Base-by-base conservation (phyloP, 148 eudicot species). In the Fagopyrum homotropicum region DNA sequence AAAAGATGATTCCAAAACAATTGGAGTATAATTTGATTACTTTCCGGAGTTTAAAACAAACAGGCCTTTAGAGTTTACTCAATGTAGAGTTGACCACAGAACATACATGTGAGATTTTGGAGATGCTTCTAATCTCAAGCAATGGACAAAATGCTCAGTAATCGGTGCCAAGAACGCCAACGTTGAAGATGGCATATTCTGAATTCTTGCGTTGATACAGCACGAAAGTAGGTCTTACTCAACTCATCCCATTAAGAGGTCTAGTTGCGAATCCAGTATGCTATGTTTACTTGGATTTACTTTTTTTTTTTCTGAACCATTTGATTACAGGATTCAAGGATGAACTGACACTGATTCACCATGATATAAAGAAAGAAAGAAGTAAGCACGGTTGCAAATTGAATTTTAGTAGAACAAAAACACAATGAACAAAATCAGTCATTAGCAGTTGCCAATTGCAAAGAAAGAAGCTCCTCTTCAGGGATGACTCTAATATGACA, bases 361-460 rank as follows among this genome's bases (percentile, higher is more conserved):
- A 66, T 35, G 70, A 66, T 4, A 40, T 9, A 35, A 40, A 35
- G 46, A 45, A 66, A 40, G 70, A 40, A 66, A 35, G 46, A 7
- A 35, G 8, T 3, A 66, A 66, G 15, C 8, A 66, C 16, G 4
- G 9, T 55, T 15, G 22, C 60, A 59, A 59, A 22, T 22, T 63
- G 16, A 5, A 63, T 6, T 9, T 15, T 12, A 43, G 46, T 6
- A 12, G 71, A 66, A 66, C 71, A 66, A 66, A 61, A 66, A 17
- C 4, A 72, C 6, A 17, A 11, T 8, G 35, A 70, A 52, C 26
- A n/a, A 26, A 72, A 57, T 81, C 73, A 94, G 83, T 94, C 98
- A 84, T 94, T 85, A 75, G 98, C 96, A 78, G 97, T 94, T 3
- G 88, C 97, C 54, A 94, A 75, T 55, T 94, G 98, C 81, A 91